These are phyloP conservation scores for Buxus sempervirens DNA, from an alignment of 164 flowering plant genomes.

Conservation along the genomic window DNA sequence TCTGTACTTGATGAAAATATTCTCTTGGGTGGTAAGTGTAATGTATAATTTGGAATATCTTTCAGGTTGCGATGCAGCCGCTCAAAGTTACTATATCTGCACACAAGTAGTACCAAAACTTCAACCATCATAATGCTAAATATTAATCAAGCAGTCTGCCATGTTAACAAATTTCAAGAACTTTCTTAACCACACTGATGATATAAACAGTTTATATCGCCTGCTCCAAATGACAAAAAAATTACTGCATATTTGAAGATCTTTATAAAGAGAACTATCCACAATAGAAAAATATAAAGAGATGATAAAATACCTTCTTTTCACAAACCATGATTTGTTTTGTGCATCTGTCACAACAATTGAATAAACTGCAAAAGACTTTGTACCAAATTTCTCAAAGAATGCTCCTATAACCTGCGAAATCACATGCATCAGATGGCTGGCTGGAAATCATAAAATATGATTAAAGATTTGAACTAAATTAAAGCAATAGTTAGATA, in stretches of 20 bases:
- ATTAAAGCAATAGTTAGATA: neutral
- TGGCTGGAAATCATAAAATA: neutral
- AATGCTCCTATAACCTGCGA: slow-evolving; percentile 89
- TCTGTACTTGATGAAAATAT: slow-evolving; percentile 99
- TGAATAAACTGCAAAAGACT: slow-evolving; percentile 92
- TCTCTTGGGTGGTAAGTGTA: slow-evolving; percentile 96
- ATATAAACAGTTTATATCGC: no score
- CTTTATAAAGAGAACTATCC: neutral
- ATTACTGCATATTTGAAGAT: neutral
- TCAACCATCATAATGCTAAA: slow-evolving; percentile 5
- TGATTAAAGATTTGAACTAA: neutral
- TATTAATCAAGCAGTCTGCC: neutral
- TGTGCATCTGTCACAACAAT: slow-evolving; percentile 83
- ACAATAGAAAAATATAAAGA: neutral
- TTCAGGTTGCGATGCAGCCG: slow-evolving; percentile 90
- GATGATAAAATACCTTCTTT: slow-evolving; percentile 64
- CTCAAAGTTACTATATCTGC: slow-evolving; percentile 97
- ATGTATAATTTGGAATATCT: slow-evolving; percentile 88
- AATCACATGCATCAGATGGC: slow-evolving; percentile 5
- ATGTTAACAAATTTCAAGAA: slow-evolving; percentile 7
- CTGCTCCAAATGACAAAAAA: neutral
- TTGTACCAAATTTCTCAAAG: slow-evolving; percentile 86
- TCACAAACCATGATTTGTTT: slow-evolving; percentile 80
- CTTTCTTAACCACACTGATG: neutral
- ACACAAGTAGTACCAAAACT: slow-evolving; percentile 11